Conservation (phyloP, 768 basidiomycete genomes). For the Clathrus columnatus region DNA sequence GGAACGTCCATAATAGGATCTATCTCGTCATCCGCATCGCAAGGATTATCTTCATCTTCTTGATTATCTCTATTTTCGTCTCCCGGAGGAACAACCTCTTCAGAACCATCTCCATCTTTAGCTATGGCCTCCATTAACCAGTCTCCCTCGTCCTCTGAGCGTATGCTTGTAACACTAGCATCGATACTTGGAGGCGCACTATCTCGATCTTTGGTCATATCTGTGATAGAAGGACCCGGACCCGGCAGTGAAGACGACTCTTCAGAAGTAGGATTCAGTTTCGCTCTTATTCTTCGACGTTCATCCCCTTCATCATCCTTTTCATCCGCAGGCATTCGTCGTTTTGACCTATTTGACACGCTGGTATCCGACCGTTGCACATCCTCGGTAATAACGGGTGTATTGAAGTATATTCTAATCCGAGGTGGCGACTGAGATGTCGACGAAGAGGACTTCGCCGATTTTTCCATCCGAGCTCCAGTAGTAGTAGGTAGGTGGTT, state of each 20-base stretch:
- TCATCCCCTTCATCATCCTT: slow-evolving; percentile 78
- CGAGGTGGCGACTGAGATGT: slow-evolving; percentile 37
- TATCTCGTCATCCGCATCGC: slow-evolving; percentile 15
- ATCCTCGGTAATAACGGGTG: slow-evolving; percentile 77
- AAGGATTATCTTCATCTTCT: slow-evolving; percentile 24
- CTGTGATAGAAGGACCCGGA: slow-evolving; percentile 32
- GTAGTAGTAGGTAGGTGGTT: slow-evolving; percentile 19
- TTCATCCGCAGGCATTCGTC: slow-evolving; percentile 77
- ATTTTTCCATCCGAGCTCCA: slow-evolving; percentile 18
- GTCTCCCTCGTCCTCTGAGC: slow-evolving; percentile 61
- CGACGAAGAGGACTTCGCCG: slow-evolving; percentile 32
- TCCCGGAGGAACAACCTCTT: slow-evolving; percentile 24
- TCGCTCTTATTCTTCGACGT: slow-evolving; percentile 39
- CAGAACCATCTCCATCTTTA: slow-evolving; percentile 55
- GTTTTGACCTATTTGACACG: slow-evolving; percentile 62
- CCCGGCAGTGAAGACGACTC: slow-evolving; percentile 52
- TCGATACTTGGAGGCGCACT: slow-evolving; percentile 63
- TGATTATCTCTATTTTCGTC: slow-evolving; percentile 39
- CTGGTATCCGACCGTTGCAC: slow-evolving; percentile 52
- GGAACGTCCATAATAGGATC: background rate
- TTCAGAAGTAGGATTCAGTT: slow-evolving; percentile 25
- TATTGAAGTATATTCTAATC: slow-evolving; percentile 88
- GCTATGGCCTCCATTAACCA: slow-evolving; percentile 87
- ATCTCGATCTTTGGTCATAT: slow-evolving; percentile 35
- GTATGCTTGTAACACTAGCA: slow-evolving; percentile 7